These are phyloP conservation scores for Colletotrichum lentis DNA, from an alignment of 2,329 filamentous ascomycete species.

Conservation along the genomic window DNA sequence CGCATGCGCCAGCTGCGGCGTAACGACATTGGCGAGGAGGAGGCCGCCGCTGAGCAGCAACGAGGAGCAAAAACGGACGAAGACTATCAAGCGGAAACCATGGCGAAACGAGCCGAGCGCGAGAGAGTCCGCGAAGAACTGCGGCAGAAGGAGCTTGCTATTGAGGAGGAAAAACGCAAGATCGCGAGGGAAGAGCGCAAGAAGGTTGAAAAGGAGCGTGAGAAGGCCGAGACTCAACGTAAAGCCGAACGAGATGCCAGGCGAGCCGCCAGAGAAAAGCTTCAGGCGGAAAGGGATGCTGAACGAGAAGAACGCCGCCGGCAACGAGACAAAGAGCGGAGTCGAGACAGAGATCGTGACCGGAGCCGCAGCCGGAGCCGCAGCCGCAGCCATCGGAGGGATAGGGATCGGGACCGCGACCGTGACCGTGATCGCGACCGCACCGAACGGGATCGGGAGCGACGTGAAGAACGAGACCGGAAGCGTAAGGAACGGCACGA, in stretches of 20 bases:
- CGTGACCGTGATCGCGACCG: constrained; percentile 46
- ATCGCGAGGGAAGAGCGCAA: constrained; percentile 66
- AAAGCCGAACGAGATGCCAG: constrained; percentile 61
- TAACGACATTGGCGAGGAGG: constrained; percentile 73
- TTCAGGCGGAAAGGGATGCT: constrained; percentile 58
- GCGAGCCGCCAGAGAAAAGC: constrained; percentile 52
- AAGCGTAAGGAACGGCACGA: constrained; percentile 50
- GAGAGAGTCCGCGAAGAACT: constrained; percentile 69
- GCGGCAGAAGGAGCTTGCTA: constrained; percentile 65
- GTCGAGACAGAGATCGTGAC: constrained; percentile 51
- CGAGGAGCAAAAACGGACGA: constrained; percentile 77
- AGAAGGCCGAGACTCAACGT: constrained; percentile 59
- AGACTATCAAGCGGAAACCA: constrained; percentile 74
- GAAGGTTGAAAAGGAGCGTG: constrained; percentile 57
- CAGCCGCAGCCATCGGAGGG: constrained; percentile 35
- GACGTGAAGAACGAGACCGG: constrained; percentile 43
- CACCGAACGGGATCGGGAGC: constrained; percentile 44
- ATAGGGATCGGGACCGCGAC: constrained; percentile 43
- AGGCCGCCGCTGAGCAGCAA: constrained; percentile 69
- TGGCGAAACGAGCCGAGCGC: constrained; percentile 66
- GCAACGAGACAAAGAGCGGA: constrained; percentile 53
- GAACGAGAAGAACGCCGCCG: constrained; percentile 63
- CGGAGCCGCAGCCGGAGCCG: constrained; percentile 42
- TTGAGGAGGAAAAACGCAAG: constrained; percentile 68
- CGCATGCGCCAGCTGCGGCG: constrained; percentile 74